phyloP scores from a whole-genome alignment of 1,139 yeast species.

The Blastobotrys petasosporus region DNA sequence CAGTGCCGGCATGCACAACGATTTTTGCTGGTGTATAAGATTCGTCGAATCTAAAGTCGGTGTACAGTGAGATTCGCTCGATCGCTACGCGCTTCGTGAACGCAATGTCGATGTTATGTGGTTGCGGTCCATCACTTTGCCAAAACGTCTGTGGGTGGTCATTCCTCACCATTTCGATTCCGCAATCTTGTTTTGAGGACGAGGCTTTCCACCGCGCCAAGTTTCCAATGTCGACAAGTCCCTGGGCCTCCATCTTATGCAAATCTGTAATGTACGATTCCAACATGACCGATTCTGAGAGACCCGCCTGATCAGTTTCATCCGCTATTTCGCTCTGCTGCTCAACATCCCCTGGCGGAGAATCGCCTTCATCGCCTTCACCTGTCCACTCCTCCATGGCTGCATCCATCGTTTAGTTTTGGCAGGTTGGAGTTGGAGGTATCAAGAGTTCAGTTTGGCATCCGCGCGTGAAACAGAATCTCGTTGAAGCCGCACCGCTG shows the following conservation, averaged over 20 bases:
- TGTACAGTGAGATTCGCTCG: conserved; percentile 64
- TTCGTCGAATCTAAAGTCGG: conserved; percentile 67
- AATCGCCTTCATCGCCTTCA: too few species aligned
- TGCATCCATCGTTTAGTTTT: too few species aligned
- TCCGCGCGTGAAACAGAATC: too few species aligned
- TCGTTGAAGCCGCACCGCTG: too few species aligned
- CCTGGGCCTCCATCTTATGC: conserved; percentile 51
- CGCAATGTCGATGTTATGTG: conserved; percentile 75
- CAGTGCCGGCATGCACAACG: conserved; percentile 71
- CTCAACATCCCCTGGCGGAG: neutral
- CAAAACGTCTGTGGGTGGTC: conserved; percentile 74
- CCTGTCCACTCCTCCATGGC: neutral
- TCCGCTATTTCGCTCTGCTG: neutral
- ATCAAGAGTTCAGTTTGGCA: too few species aligned
- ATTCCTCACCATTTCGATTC: conserved; percentile 62
- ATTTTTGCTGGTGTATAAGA: conserved; percentile 85
- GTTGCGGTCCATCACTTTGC: conserved; percentile 97
- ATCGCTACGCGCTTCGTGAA: conserved; percentile 74
- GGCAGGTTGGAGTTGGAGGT: too few species aligned
- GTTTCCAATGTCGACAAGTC: conserved; percentile 67
- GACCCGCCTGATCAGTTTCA: neutral
- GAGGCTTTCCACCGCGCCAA: conserved; percentile 85
- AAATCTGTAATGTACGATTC: conserved; percentile 38
- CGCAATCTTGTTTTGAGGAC: conserved; percentile 67
- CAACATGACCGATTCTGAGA: too few species aligned